Evolutionary conservation across 768 basidiomycete species (phyloP).

Genomic region (Scleroderma citrinum): DNA sequence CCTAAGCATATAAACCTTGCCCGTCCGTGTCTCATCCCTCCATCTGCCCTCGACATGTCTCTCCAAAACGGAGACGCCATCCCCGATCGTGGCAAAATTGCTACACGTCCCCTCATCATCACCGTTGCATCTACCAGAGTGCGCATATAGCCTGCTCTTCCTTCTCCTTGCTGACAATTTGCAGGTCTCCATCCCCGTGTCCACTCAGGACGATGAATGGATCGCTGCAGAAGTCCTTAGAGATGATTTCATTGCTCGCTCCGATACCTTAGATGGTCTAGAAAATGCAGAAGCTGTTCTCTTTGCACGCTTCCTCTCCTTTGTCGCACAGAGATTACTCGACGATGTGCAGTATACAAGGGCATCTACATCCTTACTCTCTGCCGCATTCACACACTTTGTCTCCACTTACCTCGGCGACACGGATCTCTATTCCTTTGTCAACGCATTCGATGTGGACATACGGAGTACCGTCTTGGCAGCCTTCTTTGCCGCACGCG

Average conservation of each 20-base stretch:
- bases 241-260: constrained; percentile 71
- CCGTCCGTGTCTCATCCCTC: constrained; percentile 6
- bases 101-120: constrained; percentile 32
- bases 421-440: constrained; percentile 78
- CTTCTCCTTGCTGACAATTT: constrained; percentile 3
- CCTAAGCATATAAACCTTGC: constrained; percentile 1
- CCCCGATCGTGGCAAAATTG: constrained; percentile 22
- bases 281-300: constrained; percentile 67
- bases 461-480: constrained; percentile 71
- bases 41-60: constrained; percentile 27
- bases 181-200: constrained; percentile 83
- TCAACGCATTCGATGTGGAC: constrained; percentile 67
- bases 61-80: constrained; percentile 25
- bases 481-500: constrained; percentile 74
- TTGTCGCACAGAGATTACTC: constrained; percentile 59
- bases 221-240: constrained; percentile 86
- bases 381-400: constrained; percentile 74
- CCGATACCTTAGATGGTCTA: constrained; percentile 51
- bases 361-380: constrained; percentile 61
- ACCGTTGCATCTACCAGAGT: constrained; percentile 30
- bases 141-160: constrained; percentile 15
- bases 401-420: constrained; percentile 63
- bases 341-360: constrained; percentile 46
- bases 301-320: constrained; percentile 75
- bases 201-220: constrained; percentile 80